Evolutionary conservation across 2,329 filamentous ascomycete species (phyloP), one percentile per base, ranked within the genome.

Genomic region (Alternaria ethzedia): DNA sequence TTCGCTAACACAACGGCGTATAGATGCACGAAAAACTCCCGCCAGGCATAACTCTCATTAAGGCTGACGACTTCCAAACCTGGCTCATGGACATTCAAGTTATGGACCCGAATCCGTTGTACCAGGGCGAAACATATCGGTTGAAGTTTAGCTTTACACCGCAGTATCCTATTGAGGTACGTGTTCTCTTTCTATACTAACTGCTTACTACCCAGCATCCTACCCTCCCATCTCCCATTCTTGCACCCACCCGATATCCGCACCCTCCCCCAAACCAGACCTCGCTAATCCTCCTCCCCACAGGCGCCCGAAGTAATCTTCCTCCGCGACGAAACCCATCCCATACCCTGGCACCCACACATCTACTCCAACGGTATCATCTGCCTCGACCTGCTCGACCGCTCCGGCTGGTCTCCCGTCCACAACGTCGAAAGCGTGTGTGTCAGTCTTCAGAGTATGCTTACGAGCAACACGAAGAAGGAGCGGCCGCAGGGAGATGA

Each of bases 341-440:
- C 85, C 3, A 94, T 99, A 73, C 96, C 96, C 1, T 94, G 97
- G 79, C 96, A 99, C 76, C 96, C 96, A 4, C 96, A 99, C 83
- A 92, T 99, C 80, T 99, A 99, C 84, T 96, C 92, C 72, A 99
- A 99, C 81, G 96, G 96, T 72, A 97, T 98, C 80, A 99, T 99
- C 78, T 99, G 96, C 76, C 90, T 99, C 52, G 96, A 99, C 74
- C 87, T 99, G 2, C 89, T 99, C 9, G 93, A 93, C 56, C 85
- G 87, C 10, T 90, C 93, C 67, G 96, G 96, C 60, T 99, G 96
- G 96, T 96, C 91, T 51, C 96, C 96, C 0, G 95, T 99, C 0
- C 96, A 99, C 78, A 97, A 95, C 63, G 96, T 97, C 9, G 95
- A 98, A 83, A 97, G 92, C 75, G 90, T 99, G 25, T 97, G 94